These are phyloP conservation scores for Elsinoe fawcettii DNA, from an alignment of 2,329 filamentous ascomycete species.

Conservation along the genomic window DNA sequence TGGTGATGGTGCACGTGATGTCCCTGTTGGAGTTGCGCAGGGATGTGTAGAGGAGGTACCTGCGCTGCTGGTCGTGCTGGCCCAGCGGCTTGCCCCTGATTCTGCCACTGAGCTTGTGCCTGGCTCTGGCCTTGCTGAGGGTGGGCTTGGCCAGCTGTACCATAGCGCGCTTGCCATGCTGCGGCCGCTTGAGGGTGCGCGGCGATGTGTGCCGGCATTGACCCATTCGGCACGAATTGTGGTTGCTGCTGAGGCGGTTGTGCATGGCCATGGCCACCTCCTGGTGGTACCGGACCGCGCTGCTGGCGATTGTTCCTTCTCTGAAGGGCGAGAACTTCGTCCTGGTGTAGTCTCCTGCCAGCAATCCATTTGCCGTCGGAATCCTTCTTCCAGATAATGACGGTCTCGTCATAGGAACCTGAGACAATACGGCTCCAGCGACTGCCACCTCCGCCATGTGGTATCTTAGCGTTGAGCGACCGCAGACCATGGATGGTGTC, in stretches of 20 bases:
- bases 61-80: neutral
- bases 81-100: conserved; percentile 30
- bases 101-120: conserved; percentile 30
- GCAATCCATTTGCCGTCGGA: conserved; percentile 73
- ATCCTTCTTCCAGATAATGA: conserved; percentile 90
- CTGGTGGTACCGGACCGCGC: neutral
- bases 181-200: neutral
- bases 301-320: conserved; percentile 2
- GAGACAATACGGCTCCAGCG: conserved; percentile 92
- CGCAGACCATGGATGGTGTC: conserved; percentile 41
- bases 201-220: neutral
- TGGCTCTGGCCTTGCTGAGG: conserved; percentile 26
- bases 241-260: conserved; percentile 18
- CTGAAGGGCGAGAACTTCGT: conserved; percentile 18
- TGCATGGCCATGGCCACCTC: conserved; percentile 7
- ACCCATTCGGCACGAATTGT: neutral
- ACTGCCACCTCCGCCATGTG: conserved; percentile 82
- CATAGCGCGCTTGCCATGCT: neutral
- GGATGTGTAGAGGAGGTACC: neutral
- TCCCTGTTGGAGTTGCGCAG: conserved; percentile 12
- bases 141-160: neutral
- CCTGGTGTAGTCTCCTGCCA: conserved; percentile 49
- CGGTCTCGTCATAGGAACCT: conserved; percentile 89
- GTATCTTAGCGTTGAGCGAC: conserved; percentile 69
- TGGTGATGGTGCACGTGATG: conserved; percentile 34